Evolutionary conservation across 148 eudicot genomes (phyloP), one percentile per base, ranked within the genome.

Genomic region (Vaccinium myrtillus): DNA sequence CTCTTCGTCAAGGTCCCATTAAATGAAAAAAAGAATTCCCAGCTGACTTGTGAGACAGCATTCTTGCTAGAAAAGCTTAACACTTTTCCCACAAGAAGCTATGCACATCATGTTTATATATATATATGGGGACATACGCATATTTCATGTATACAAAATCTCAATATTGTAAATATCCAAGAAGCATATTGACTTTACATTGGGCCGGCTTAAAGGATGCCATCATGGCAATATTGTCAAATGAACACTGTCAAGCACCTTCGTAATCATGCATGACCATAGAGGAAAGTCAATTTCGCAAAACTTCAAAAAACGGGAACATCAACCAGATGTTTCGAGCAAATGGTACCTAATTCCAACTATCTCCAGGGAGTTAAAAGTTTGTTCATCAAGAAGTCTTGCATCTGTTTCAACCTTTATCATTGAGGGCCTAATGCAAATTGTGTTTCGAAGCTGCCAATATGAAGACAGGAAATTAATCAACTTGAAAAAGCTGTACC

Each of bases 401-500:
- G 73, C 13, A 88, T 94, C 99, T 32, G 70, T 55, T 48, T 84
- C 43, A 75, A 94, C 92, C 83, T 96, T 96, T 7, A 96, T 74
- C 98, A 94, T 94, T 5, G 95, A 93, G 39, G 83, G 90, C 25
- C 98, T 91, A 84, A 96, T 82, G 78, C 84, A 87, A 84, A 96
- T 92, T 75, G 89, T 93, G 77, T 87, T 67, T 86, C 91, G 36
- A 89, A 95, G 98, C 98, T 95, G 65, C 58, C 82, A n/a, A 63
- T 50, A 43, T 81, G 61, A 6, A 27, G 73, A 71, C 32, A 81
- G 48, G 54, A 43, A 70, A 67, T 23, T 67, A 56, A 32, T 32
- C 36, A 82, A 86, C 53, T 39, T 54, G 46, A 32, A 21, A 67
- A 77, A 36, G n/a, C 49, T 12, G 23, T 49, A 80, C 19, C 75